Conservation (phyloP, 768 basidiomycete species). For the Collybiopsis luxurians region DNA sequence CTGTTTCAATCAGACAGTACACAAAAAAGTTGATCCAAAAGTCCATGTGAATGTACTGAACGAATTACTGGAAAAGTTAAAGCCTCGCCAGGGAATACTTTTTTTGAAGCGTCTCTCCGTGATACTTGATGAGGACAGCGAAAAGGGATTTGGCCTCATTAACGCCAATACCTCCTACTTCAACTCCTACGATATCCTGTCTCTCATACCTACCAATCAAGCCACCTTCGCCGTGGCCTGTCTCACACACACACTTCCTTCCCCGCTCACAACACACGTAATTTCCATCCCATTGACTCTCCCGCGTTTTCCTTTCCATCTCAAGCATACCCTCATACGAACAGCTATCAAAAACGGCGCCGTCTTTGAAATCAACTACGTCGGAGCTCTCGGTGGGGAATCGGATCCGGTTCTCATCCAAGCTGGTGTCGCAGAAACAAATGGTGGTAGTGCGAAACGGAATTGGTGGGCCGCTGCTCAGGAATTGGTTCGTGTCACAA, state of each 20-base stretch:
- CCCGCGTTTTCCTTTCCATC: slow-evolving; percentile 73
- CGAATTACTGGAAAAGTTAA: slow-evolving; percentile 55
- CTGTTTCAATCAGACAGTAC: slow-evolving; percentile 70
- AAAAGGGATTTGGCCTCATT: slow-evolving; percentile 81
- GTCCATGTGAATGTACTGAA: slow-evolving; percentile 65
- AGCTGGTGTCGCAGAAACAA: slow-evolving; percentile 46
- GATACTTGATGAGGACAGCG: slow-evolving; percentile 77
- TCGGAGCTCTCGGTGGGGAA: slow-evolving; percentile 67
- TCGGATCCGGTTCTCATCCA: slow-evolving; percentile 42
- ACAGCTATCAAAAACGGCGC: slow-evolving; percentile 81
- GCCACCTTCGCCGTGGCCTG: slow-evolving; percentile 76
- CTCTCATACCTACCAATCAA: slow-evolving; percentile 71
- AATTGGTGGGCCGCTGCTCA: slow-evolving; percentile 85
- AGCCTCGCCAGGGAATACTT: slow-evolving; percentile 55
- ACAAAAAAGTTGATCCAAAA: slow-evolving; percentile 71
- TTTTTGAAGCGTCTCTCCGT: slow-evolving; percentile 80
- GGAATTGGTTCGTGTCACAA: slow-evolving; percentile 77
- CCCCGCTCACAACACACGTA: slow-evolving; percentile 74
- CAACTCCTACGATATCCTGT: slow-evolving; percentile 71
- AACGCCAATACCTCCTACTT: slow-evolving; percentile 64
- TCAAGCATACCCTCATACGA: slow-evolving; percentile 82
- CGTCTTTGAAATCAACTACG: slow-evolving; percentile 79
- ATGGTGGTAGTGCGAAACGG: slow-evolving; percentile 55
- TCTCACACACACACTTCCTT: slow-evolving; percentile 74
- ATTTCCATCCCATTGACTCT: slow-evolving; percentile 77